Evolutionary conservation across 768 basidiomycete genomes (phyloP).

Genomic region (Auricularia sp.): DNA sequence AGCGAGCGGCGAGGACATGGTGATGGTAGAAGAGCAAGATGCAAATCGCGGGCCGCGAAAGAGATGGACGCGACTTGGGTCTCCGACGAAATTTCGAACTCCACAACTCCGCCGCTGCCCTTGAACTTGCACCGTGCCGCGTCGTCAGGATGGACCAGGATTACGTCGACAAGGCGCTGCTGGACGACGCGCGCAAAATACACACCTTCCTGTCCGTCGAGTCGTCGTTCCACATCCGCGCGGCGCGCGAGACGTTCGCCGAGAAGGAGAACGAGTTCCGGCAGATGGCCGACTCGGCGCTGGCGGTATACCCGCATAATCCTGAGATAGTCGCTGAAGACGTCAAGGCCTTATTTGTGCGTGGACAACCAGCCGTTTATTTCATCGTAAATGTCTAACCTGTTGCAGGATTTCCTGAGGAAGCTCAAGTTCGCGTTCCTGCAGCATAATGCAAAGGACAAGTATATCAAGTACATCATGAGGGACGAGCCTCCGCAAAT

Average conservation of each 20-base stretch:
- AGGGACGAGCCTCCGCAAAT: constrained; percentile 77
- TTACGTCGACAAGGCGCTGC: neutral
- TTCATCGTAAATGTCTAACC: neutral
- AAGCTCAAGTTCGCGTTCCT: constrained; percentile 85
- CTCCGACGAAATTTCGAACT: neutral
- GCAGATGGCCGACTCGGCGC: neutral
- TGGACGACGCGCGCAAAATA: neutral
- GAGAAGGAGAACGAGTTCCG: neutral
- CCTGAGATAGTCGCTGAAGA: constrained; percentile 48
- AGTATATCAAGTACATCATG: constrained; percentile 78
- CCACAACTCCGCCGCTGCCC: no score
- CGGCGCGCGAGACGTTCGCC: neutral
- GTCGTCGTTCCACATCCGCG: neutral
- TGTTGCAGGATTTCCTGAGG: constrained; percentile 52
- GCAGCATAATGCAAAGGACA: constrained; percentile 84
- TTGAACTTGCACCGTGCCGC: neutral
- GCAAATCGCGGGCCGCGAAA: neutral
- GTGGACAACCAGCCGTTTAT: constrained; percentile 14
- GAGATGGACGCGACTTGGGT: neutral
- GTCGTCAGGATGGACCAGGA: neutral
- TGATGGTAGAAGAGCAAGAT: neutral
- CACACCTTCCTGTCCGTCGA: neutral
- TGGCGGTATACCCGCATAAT: constrained; percentile 14
- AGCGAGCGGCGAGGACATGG: constrained; percentile 43
- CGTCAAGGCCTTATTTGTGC: constrained; percentile 50